These are phyloP conservation scores for Candida awuae DNA, from an alignment of 805 yeast species.

Conservation along the genomic window DNA sequence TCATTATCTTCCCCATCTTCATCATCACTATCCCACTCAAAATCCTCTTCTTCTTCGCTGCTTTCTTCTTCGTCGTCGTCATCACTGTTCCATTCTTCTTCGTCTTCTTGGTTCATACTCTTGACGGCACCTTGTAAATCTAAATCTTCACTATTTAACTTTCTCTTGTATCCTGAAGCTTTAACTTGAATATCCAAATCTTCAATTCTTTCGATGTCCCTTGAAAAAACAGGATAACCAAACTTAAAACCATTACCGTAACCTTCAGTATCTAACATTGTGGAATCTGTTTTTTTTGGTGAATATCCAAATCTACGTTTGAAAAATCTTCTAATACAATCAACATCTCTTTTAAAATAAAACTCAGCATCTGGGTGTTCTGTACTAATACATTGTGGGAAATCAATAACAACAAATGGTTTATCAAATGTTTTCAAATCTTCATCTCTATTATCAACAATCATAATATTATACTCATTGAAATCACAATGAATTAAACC, in stretches of 20 bases:
- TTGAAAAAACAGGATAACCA: conserved; percentile 68
- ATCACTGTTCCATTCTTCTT: conserved; percentile 16
- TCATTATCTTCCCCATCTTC: conserved; percentile 24
- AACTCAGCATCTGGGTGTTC: conserved; percentile 83
- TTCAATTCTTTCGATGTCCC: conserved; percentile 64
- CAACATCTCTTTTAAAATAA: conserved; percentile 88
- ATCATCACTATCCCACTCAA: conserved; percentile 19
- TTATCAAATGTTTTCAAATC: conserved; percentile 42
- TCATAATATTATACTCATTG: conserved; percentile 93
- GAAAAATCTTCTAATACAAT: conserved; percentile 80
- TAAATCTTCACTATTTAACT: conserved; percentile 35
- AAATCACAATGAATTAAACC: conserved; percentile 97
- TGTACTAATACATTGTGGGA: conserved; percentile 95
- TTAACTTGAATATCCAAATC: conserved; percentile 78
- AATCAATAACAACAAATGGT: conserved; percentile 89
- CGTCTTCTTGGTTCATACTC: conserved; percentile 17
- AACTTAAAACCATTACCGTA: conserved; percentile 72
- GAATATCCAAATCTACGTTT: conserved; percentile 65
- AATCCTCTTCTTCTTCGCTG: conserved; percentile 25
- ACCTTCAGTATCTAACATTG: conserved; percentile 73
- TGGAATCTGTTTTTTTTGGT: conserved; percentile 51
- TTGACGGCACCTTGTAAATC: conserved; percentile 74
- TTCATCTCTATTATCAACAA: conserved; percentile 40
- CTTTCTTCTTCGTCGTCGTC: conserved; percentile 13
- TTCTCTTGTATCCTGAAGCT: conserved; percentile 75